Conservation (phyloP, 257 asterid genomes). For the Solanum chiquidenum region DNA sequence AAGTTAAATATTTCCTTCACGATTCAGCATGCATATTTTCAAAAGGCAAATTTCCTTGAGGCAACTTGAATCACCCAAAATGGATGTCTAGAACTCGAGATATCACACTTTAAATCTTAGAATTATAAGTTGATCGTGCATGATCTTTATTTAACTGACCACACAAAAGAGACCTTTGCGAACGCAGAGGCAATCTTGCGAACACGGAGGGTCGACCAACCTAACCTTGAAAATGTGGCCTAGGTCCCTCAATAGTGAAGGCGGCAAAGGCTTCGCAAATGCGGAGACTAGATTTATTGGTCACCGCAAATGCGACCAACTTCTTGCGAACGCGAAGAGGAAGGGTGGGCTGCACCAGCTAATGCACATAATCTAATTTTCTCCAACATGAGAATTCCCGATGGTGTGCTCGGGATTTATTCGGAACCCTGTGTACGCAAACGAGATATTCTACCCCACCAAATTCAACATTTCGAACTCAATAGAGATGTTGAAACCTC, state of each 20-base stretch:
- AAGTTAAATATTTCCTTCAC: too few relatives aligned
- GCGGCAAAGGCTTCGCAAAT: background rate
- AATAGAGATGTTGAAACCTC: too few relatives aligned
- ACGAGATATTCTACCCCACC: background rate
- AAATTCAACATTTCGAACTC: background rate
- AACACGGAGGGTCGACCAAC: too few relatives aligned
- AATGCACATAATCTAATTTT: background rate
- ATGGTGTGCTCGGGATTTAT: rapidly evolving
- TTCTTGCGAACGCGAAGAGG: too few relatives aligned
- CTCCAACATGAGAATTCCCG: background rate
- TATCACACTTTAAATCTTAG: too few relatives aligned
- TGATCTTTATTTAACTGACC: background rate
- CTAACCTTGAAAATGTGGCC: too few relatives aligned
- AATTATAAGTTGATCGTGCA: too few relatives aligned
- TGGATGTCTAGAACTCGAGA: too few relatives aligned
- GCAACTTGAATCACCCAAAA: too few relatives aligned
- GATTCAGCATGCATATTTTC: too few relatives aligned
- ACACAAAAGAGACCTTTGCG: background rate
- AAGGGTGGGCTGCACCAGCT: background rate
- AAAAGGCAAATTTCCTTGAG: too few relatives aligned
- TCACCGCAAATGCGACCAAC: background rate
- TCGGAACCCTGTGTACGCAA: background rate
- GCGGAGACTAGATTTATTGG: background rate
- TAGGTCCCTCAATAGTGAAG: background rate
- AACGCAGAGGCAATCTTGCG: too few relatives aligned